Evolutionary conservation across 2,329 filamentous ascomycete species (phyloP).

Genomic region (Neofusicoccum ribis): DNA sequence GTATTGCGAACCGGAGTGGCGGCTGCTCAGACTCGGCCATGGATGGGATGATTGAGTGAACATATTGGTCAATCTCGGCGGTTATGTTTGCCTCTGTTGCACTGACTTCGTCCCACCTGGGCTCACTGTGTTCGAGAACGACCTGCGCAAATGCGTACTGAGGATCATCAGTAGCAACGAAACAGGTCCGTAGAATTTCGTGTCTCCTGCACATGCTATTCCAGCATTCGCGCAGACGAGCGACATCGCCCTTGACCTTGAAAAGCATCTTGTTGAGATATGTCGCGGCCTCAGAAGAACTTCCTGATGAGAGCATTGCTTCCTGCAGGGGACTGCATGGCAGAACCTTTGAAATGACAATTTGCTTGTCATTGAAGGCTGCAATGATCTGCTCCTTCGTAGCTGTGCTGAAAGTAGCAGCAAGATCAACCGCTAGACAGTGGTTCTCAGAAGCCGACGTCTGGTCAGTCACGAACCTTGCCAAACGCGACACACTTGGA

Average conservation of each 20-base stretch:
- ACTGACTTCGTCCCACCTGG: constrained; percentile 42
- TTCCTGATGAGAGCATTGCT: constrained; percentile 71
- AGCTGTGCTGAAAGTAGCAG: constrained; percentile 23
- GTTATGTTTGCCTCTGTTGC: constrained; percentile 32
- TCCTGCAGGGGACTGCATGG: constrained; percentile 88
- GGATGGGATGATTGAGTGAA: constrained; percentile 49
- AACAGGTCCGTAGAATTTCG: constrained; percentile 75
- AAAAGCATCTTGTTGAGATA: constrained; percentile 77
- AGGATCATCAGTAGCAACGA: constrained; percentile 63
- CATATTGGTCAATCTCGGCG: constrained; percentile 43
- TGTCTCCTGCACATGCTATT: constrained; percentile 63
- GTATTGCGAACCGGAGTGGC: constrained; percentile 39
- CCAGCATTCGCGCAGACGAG: constrained; percentile 63
- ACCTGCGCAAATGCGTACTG: constrained; percentile 71
- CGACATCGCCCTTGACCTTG: constrained; percentile 53
- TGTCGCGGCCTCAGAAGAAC: constrained; percentile 46
- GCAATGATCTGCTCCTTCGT: neutral
- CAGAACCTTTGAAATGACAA: constrained; percentile 57
- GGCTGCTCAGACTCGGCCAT: constrained; percentile 39
- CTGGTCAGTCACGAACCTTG: constrained; percentile 24
- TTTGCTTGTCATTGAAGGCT: constrained; percentile 33
- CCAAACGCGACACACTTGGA: constrained; percentile 64
- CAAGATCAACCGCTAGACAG: neutral
- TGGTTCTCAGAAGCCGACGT: neutral
- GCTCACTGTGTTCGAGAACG: constrained; percentile 54